A percentile compares a stretch with the other conserved stretches of the same genome.
phyloP scores from a whole-genome alignment of 768 basidiomycete species.

The Coprinopsis cinerea region DNA sequence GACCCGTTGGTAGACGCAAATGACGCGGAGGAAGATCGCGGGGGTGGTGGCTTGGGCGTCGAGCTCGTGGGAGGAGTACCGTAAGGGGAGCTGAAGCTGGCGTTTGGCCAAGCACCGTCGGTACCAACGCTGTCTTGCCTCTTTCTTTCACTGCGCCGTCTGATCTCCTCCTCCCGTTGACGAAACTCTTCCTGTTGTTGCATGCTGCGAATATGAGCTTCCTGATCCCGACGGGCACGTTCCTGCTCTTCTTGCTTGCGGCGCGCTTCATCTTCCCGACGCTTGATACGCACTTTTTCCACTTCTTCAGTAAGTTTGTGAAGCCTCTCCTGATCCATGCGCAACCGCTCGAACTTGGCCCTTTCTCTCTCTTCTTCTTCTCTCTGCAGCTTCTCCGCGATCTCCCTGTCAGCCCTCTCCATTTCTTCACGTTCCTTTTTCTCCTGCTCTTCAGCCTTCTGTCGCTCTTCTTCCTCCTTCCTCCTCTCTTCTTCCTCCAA shows the following conservation, averaged over 20 bases:
- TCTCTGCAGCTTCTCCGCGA: constrained; percentile 17
- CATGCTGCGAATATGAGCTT: constrained; percentile 21
- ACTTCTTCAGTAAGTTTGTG: constrained; percentile 16
- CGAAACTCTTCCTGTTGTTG: constrained; percentile 39
- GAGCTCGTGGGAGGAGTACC: constrained; percentile 8
- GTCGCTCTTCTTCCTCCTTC: constrained; percentile 13
- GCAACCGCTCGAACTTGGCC: constrained; percentile 11
- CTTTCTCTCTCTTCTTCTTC: constrained; percentile 12
- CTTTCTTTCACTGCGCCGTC: constrained; percentile 26
- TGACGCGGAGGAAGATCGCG: constrained; percentile 14
- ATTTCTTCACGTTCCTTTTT: constrained; percentile 5
- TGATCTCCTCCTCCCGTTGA: constrained; percentile 35
- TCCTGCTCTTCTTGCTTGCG: constrained; percentile 13
- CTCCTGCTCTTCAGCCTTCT: constrained; percentile 11
- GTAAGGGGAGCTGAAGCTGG: background rate
- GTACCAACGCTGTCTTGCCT: constrained; percentile 36
- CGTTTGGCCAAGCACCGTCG: constrained; percentile 25
- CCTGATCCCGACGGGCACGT: constrained; percentile 13
- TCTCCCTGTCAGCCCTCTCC: constrained; percentile 15
- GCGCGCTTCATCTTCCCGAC: constrained; percentile 20
- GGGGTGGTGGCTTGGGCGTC: constrained; percentile 20
- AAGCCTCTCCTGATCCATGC: constrained; percentile 19
- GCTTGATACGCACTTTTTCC: constrained; percentile 15
- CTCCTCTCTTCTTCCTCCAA: constrained; percentile 14
- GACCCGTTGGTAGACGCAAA: constrained; percentile 16